phyloP scores from a whole-genome alignment of 108 stramenopile species.

The Fragilariopsis cylindrus region DNA sequence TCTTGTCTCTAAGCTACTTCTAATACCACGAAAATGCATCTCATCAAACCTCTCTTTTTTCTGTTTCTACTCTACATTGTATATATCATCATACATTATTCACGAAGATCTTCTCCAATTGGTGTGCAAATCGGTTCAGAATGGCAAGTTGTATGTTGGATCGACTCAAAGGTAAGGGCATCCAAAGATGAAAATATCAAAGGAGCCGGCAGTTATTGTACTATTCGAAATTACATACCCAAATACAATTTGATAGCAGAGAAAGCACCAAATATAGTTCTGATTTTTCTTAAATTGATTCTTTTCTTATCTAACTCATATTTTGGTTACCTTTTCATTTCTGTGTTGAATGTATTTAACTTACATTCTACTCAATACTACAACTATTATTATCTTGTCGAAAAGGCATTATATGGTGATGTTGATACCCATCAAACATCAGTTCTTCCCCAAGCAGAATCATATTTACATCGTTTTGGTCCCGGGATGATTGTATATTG shows the following conservation, averaged over 20 bases:
- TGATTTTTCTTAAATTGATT: not conserved
- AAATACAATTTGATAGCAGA: too few species aligned
- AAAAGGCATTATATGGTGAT: constrained; percentile 79
- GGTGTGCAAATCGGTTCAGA: constrained; percentile 39
- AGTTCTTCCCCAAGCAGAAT: constrained; percentile 79
- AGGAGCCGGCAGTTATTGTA: too few species aligned
- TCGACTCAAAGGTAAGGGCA: constrained; percentile 77
- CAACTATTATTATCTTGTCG: too few species aligned
- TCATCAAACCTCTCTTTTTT: not conserved
- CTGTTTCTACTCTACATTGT: not conserved
- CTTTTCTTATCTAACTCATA: not conserved
- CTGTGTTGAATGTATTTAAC: too few species aligned
- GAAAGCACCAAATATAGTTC: too few species aligned
- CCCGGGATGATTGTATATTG: constrained; percentile 83
- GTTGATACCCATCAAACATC: constrained; percentile 63
- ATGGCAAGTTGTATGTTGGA: constrained; percentile 86
- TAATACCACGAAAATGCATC: not conserved
- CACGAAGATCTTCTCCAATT: constrained; percentile 13
- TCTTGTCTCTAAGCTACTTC: not conserved
- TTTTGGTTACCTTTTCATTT: not conserved
- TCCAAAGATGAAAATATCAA: too few species aligned
- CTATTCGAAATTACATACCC: too few species aligned
- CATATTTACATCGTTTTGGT: constrained; percentile 84
- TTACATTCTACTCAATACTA: too few species aligned
- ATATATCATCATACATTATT: not conserved